Base-by-base conservation (phyloP, 1,284 basidiomycete species). In the Apiotrichum sp. region DNA sequence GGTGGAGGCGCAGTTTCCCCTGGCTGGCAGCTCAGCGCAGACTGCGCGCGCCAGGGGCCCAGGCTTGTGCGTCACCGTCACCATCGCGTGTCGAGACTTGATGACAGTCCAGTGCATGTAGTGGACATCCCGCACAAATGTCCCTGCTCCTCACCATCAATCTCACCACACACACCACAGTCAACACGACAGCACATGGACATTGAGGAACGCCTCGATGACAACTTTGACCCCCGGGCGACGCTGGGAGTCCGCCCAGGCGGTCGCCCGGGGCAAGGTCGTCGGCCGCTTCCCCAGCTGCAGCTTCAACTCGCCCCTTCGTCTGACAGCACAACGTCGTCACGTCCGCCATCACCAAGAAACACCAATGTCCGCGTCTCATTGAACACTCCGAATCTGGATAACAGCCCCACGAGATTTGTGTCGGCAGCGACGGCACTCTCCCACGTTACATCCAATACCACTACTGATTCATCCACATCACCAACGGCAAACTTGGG, bases 211-310 rank as follows among this genome's bases (percentile, higher is more conserved):
- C 8, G 8, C 16, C 16, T 38, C 36, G 35, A n/a, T 5, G 6
- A 35, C 14, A 7, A 39, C 46, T 14, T 14, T 8, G 71, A 73
- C 50, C 67, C 64, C 41, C 61, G 71, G 6, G 55, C 63, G 42
- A 64, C 65, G 14, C 61, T 73, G 11, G 71, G 71, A 6, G 50
- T 68, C 5, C 63, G 71, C n/a, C 69, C 70, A 5, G 69, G 68
- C 31, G 65, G 53, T 9, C 59, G 55, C 47, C 71, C 70, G n/a
- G 39, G 47, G 40, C 36, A 9, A 14, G 33, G n/a, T 1, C 45
- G 33, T n/a, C 51, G 39, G 14, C 45, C 67, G 61, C 39, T 66
- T 3, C 49, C 59, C 6, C 29, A 64, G 5, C 58, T 65, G 6
- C 42, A 38, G 8, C 35, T 48, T 38, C 31, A 34, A 22, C 41